Conservation (phyloP, 805 yeast genomes). For the Naumovozyma baii region DNA sequence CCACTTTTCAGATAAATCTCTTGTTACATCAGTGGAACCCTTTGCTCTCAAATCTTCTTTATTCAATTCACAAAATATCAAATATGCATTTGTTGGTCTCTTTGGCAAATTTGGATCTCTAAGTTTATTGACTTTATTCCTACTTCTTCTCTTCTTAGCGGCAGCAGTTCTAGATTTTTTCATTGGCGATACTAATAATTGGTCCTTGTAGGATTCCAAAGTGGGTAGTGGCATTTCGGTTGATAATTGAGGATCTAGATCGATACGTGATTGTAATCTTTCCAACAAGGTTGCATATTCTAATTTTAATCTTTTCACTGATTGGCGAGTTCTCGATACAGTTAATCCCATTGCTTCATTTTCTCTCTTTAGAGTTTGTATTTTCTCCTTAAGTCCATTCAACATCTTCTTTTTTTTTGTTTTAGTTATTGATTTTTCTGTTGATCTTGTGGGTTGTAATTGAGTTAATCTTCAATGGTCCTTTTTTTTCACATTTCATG, state of each 20-base stretch:
- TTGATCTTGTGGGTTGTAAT: no score
- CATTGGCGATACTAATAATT: slow-evolving; percentile 17
- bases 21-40: slow-evolving; percentile 59
- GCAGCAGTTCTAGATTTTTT: slow-evolving; percentile 13
- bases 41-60: slow-evolving; percentile 60
- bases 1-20: slow-evolving; percentile 80
- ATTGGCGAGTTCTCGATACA: slow-evolving; percentile 63
- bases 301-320: slow-evolving; percentile 67
- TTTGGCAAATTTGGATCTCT: slow-evolving; percentile 83
- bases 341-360: slow-evolving; percentile 72
- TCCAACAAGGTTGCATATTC: slow-evolving; percentile 79
- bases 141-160: slow-evolving; percentile 25
- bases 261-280: slow-evolving; percentile 55
- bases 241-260: slow-evolving; percentile 24
- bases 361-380: slow-evolving; percentile 61
- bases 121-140: slow-evolving; percentile 31
- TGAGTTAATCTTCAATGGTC: no score
- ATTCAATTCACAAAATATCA: slow-evolving; percentile 78
- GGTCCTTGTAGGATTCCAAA: slow-evolving; percentile 21
- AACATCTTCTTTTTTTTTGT: no score
- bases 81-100: slow-evolving; percentile 83
- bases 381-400: no score
- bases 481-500: no score
- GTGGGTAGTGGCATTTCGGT: slow-evolving; percentile 27
- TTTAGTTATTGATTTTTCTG: no score